Conservation (phyloP, 805 yeast species). For the Ogataea paraovalis region DNA sequence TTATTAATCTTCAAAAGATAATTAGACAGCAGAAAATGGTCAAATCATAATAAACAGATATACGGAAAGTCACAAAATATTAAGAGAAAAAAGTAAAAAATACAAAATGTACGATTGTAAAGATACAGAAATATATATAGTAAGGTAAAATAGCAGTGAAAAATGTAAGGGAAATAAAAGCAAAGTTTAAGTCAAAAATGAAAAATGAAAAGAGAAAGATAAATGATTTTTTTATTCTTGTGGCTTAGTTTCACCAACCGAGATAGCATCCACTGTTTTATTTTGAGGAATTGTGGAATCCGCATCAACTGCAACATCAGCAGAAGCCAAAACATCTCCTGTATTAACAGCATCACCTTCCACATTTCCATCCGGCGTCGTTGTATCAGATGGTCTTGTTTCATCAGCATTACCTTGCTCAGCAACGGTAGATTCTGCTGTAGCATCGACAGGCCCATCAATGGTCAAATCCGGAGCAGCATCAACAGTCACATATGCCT, state of each 20-base stretch:
- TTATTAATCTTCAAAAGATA: background rate
- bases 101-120: conserved; percentile 1
- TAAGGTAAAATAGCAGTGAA: background rate
- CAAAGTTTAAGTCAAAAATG: background rate
- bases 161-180: background rate
- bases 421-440: conserved; percentile 1
- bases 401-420: conserved; percentile 12
- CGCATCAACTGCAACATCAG: conserved; percentile 36
- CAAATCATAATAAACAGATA: background rate
- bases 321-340: background rate
- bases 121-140: background rate
- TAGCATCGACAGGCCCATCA: background rate
- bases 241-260: background rate
- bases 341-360: background rate
- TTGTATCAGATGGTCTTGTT: conserved; percentile 9
- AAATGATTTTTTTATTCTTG: background rate
- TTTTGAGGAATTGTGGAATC: conserved; percentile 49
- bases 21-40: background rate
- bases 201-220: background rate
- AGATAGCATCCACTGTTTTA: conserved; percentile 29
- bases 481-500: background rate
- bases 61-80: background rate
- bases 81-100: background rate
- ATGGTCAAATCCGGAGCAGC: background rate
- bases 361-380: conserved; percentile 4